phyloP scores from a whole-genome alignment of 164 flowering plant genomes.

The Cinnamomum micranthum region DNA sequence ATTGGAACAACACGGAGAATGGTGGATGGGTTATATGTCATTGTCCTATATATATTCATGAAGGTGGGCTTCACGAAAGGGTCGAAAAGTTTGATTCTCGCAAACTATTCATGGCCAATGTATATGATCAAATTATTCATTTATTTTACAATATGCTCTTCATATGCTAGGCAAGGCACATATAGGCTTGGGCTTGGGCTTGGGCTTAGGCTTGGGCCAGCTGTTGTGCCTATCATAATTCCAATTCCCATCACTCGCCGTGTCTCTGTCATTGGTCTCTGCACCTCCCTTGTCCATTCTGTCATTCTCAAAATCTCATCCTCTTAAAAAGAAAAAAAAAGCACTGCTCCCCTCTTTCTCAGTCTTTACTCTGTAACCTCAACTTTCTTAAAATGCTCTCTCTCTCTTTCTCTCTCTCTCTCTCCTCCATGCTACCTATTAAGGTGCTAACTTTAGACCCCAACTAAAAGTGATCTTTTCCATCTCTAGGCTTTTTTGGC shows the following conservation, averaged over 20 bases:
- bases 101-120: too few relatives aligned
- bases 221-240: neutral
- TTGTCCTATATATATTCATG: too few relatives aligned
- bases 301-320: conserved; percentile 13
- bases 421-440: neutral
- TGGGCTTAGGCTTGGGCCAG: too few relatives aligned
- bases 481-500: conserved; percentile 5
- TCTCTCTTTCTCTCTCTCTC: conserved; percentile 14
- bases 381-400: conserved; percentile 8
- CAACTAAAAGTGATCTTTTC: neutral
- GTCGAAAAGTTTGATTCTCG: too few relatives aligned
- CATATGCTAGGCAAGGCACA: too few relatives aligned
- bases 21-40: too few relatives aligned
- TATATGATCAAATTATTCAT: too few relatives aligned
- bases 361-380: neutral
- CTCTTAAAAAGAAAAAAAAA: too few relatives aligned
- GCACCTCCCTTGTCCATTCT: conserved; percentile 8
- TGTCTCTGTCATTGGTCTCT: conserved; percentile 23
- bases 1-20: too few relatives aligned
- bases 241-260: conserved; percentile 47
- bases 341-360: neutral
- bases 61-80: too few relatives aligned
- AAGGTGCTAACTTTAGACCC: neutral
- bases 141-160: too few relatives aligned
- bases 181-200: too few relatives aligned